These are phyloP conservation scores for Malus sieversii DNA, from an alignment of 306 rosid species.

Conservation along the genomic window DNA sequence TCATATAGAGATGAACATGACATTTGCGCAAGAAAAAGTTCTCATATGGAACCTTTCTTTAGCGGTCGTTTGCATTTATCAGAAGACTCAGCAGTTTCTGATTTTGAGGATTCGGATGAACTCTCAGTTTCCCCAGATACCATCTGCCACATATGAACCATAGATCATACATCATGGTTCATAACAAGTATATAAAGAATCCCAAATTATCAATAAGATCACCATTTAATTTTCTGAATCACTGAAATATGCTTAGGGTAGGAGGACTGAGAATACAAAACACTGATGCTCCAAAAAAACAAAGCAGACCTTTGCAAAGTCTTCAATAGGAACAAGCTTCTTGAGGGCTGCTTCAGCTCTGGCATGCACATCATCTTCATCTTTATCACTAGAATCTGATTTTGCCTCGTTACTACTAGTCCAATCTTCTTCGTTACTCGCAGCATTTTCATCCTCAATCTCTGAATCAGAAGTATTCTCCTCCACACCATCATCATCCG, in stretches of 20 bases:
- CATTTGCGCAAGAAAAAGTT: background rate
- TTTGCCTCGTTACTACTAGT: slow-evolving; percentile 65
- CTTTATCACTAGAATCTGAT: slow-evolving; percentile 72
- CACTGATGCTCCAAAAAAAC: background rate
- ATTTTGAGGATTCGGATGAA: slow-evolving; percentile 41
- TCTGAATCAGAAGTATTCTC: slow-evolving; percentile 68
- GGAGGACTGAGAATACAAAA: background rate
- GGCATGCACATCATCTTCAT: slow-evolving; percentile 58
- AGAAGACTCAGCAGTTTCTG: slow-evolving; percentile 47
- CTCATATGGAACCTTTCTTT: slow-evolving; percentile 54
- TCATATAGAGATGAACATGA: background rate
- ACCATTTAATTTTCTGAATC: background rate
- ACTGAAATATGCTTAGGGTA: background rate
- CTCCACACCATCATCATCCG: slow-evolving; percentile 71
- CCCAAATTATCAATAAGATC: background rate
- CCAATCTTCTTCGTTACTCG: slow-evolving; percentile 74
- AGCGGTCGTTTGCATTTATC: slow-evolving; percentile 45
- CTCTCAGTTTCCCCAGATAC: slow-evolving; percentile 41
- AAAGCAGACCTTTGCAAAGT: slow-evolving; percentile 51
- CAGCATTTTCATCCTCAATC: slow-evolving; percentile 66
- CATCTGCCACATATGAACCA: slow-evolving; percentile 34
- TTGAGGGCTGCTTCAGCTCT: slow-evolving; percentile 75
- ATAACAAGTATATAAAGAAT: background rate
- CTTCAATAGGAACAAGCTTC: slow-evolving; percentile 71
- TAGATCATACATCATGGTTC: slow-evolving; percentile 8